phyloP scores from a whole-genome alignment of 176 grass and related monocot genomes.

The Otatea glauca region DNA sequence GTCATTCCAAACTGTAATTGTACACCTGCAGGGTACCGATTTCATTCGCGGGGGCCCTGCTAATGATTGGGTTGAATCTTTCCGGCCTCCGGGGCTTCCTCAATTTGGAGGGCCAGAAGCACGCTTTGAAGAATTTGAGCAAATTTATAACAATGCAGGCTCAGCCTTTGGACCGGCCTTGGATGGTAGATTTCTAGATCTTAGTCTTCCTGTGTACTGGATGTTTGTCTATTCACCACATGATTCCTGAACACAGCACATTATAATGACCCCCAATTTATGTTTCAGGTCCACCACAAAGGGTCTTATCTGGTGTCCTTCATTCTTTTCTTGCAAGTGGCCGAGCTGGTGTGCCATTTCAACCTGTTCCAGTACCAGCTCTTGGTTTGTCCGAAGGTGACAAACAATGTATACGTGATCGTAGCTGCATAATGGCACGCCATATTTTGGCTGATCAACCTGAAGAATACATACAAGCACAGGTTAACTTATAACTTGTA shows the following conservation, averaged over 20 bases:
- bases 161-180: constrained; percentile 50
- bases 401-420: constrained; percentile 93
- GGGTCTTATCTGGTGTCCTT: constrained; percentile 78
- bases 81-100: constrained; percentile 55
- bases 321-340: constrained; percentile 92
- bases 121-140: constrained; percentile 67
- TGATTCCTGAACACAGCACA: constrained; percentile 11
- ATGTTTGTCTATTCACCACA: constrained; percentile 15
- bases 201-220: constrained; percentile 11
- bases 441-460: constrained; percentile 95
- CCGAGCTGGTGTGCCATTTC: constrained; percentile 85
- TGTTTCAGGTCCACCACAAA: constrained; percentile 89
- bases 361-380: constrained; percentile 78
- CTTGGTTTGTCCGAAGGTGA: constrained; percentile 98
- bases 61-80: constrained; percentile 83
- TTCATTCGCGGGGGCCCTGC: constrained; percentile 64
- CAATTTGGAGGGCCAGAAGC: constrained; percentile 49
- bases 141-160: constrained; percentile 65
- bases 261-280: constrained; percentile 37
- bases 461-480: constrained; percentile 95
- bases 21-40: constrained; percentile 55
- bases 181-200: constrained; percentile 63
- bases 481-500: constrained; percentile 56
- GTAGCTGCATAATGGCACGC: constrained; percentile 97
- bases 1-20: constrained; percentile 37